phyloP scores from a whole-genome alignment of 441 rosid species.

The Brassica hybrid region DNA sequence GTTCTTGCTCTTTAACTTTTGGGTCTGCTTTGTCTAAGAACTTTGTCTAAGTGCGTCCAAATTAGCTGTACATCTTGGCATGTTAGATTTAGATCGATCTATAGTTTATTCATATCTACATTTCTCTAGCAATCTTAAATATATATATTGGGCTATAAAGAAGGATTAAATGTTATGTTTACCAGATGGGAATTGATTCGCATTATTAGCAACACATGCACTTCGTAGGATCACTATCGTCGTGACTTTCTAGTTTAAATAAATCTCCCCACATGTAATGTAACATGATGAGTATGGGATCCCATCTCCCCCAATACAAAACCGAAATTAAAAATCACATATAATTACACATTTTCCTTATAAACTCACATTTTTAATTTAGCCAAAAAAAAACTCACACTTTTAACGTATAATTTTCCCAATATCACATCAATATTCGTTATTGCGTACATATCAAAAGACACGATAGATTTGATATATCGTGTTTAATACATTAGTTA shows the following conservation, averaged over 20 bases:
- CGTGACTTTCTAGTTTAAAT: conserved; percentile 33
- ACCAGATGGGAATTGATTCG: conserved; percentile 43
- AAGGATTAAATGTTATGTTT: conserved; percentile 25
- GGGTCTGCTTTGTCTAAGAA: conserved; percentile 1
- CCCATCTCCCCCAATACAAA: conserved; percentile 45
- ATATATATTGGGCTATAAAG: conserved; percentile 8
- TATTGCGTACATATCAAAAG: not conserved
- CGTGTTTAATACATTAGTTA: conserved; percentile 12
- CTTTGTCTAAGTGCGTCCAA: conserved; percentile 35
- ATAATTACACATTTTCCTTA: not conserved
- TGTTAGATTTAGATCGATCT: conserved; percentile 42
- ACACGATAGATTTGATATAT: conserved; percentile 11
- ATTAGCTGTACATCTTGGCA: conserved; percentile 32
- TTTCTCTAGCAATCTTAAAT: not conserved
- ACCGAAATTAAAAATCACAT: not conserved
- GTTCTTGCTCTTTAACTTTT: conserved; percentile 17
- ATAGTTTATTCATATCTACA: conserved; percentile 4
- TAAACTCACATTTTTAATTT: not conserved
- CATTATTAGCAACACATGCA: conserved; percentile 54
- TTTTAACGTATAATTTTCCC: not conserved
- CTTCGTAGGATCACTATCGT: conserved; percentile 36
- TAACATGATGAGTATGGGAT: conserved; percentile 67
- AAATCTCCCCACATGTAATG: conserved; percentile 53
- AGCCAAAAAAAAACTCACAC: not conserved
- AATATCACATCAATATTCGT: not conserved